Conservation (phyloP, 805 yeast genomes). For the Candida sanyiensis region DNA sequence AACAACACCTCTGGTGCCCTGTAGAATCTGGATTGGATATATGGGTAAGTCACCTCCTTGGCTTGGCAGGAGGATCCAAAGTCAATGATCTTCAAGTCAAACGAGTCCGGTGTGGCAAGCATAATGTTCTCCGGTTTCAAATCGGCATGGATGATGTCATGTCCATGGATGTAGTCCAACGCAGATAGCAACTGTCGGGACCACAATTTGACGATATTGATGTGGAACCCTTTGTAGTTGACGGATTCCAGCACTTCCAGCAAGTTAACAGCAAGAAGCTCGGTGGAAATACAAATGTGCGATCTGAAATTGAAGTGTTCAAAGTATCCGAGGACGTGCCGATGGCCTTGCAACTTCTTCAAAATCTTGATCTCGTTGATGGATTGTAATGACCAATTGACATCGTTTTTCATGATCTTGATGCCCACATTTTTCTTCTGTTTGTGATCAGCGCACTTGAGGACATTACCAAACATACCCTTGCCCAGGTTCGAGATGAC, state of each 20-base stretch:
- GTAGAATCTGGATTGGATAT: slow-evolving; percentile 77
- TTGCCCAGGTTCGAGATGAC: slow-evolving; percentile 56
- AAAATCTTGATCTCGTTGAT: slow-evolving; percentile 68
- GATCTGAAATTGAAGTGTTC: slow-evolving; percentile 76
- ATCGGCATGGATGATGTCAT: slow-evolving; percentile 72
- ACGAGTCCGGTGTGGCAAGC: slow-evolving; percentile 38
- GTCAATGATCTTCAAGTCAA: slow-evolving; percentile 66
- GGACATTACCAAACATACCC: slow-evolving; percentile 81
- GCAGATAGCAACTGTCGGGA: slow-evolving; percentile 54
- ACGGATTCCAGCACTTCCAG: slow-evolving; percentile 52
- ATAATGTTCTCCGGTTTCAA: slow-evolving; percentile 81
- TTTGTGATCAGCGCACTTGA: slow-evolving; percentile 64
- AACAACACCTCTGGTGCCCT: slow-evolving; percentile 74
- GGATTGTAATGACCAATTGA: slow-evolving; percentile 72
- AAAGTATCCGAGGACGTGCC: slow-evolving; percentile 38
- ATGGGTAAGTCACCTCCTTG: slow-evolving; percentile 68
- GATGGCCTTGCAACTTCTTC: slow-evolving; percentile 34
- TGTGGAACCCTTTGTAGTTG: slow-evolving; percentile 44
- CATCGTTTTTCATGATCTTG: slow-evolving; percentile 68
- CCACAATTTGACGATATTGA: slow-evolving; percentile 37
- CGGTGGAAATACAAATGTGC: slow-evolving; percentile 78
- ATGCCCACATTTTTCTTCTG: slow-evolving; percentile 55
- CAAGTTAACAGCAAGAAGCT: slow-evolving; percentile 60
- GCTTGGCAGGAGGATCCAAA: slow-evolving; percentile 66
- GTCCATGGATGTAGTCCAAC: slow-evolving; percentile 49